These are phyloP conservation scores for Penicillium brasilianum DNA, from an alignment of 2,329 filamentous ascomycete species.

Conservation along the genomic window DNA sequence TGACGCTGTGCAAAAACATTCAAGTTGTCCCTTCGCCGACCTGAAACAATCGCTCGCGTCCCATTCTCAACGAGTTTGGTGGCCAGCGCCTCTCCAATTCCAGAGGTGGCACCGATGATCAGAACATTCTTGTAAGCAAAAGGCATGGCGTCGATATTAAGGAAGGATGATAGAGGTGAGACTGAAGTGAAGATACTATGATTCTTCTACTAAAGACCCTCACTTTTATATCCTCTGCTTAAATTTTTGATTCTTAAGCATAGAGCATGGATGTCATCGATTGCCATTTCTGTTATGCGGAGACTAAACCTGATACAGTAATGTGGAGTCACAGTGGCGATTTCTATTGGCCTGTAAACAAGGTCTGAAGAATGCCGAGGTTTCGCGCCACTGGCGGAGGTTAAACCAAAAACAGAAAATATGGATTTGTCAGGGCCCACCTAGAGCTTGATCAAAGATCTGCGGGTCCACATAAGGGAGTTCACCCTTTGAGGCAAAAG, in stretches of 20 bases:
- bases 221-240: not conserved
- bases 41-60: conserved; percentile 55
- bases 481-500: not conserved
- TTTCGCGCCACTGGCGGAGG: conserved; percentile 13
- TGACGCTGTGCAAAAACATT: conserved; percentile 54
- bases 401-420: conserved; percentile 15
- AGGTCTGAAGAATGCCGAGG: conserved; percentile 2
- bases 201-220: too few relatives aligned
- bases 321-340: not conserved
- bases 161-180: not conserved
- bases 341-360: not conserved
- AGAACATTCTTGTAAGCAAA: conserved; percentile 59
- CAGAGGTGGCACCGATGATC: conserved; percentile 56
- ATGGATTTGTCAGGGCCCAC: not conserved
- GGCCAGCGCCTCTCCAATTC: conserved; percentile 56
- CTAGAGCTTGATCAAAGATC: not conserved
- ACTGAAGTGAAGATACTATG: conserved; percentile 1
- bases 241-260: not conserved
- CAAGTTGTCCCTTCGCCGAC: conserved; percentile 58
- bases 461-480: not conserved
- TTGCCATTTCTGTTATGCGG: conserved; percentile 5
- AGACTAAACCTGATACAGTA: conserved; percentile 19
- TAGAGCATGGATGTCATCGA: not conserved
- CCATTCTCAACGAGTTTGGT: conserved; percentile 55
- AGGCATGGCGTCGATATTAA: conserved; percentile 46